Evolutionary conservation across 345 rosid species (phyloP), one percentile per base, ranked within the genome.

Genomic region (Raphanus raphanistrum): DNA sequence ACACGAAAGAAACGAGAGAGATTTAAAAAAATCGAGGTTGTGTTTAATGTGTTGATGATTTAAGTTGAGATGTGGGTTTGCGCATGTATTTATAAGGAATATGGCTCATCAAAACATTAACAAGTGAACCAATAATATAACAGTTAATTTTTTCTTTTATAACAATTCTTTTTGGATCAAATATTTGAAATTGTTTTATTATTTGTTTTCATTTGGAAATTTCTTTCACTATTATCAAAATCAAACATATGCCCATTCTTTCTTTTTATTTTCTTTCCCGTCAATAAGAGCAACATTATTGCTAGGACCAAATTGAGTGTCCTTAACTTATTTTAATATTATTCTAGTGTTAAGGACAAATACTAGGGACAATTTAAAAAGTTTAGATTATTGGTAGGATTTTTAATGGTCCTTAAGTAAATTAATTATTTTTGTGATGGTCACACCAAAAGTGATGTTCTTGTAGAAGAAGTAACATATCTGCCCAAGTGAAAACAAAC

Each of bases 181-280:
- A 57, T 65, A 12, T 36, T 55, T 75, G 2, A 2, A 55, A 10
- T 29, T 64, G 12, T 57, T 64, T 67, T 75, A 13, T 38, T 70
- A 66, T 66, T 32, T 16, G 5, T 48, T 73, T 72, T 67, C 60
- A 35, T 45, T 61, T 72, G 10, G n/a, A 15, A 60, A 61, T 45
- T 52, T 35, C 31, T 32, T 57, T 52, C 11, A 1, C 38, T 12
- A 6, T 21, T 79, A 50, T 45, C 0, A 69, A 29, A 69, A 26
- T 25, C 13, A 79, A 70, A 70, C 62, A 21, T 63, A 31, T n/a
- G n/a, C 67, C n/a, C 61, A 41, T 31, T 36, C 59, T 68, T 36
- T 62, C 63, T 28, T 61, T 6, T 78, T 54, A 26, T 68, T 68
- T 52, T 15, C 41, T 10, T 52, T 52, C 8, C 25, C 60, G 38